A percentile compares a stretch with the other conserved stretches of the same genome.
Evolutionary conservation across 345 rosid species (phyloP).

Genomic region (Ricinus communis): DNA sequence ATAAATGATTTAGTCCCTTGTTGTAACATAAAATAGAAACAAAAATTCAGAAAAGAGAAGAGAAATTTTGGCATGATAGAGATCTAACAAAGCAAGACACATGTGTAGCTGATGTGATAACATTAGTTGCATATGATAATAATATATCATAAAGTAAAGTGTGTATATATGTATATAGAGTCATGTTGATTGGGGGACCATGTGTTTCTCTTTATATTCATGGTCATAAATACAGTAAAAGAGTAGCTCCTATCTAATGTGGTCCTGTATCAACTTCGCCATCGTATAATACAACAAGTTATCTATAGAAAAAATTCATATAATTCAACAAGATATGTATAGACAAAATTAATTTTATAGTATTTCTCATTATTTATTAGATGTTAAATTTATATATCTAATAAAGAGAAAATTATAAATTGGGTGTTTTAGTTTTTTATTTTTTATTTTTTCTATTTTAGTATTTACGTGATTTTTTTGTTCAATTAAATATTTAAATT

Average conservation of each 20-base stretch:
- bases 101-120: constrained; percentile 37
- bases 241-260: neutral
- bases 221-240: constrained; percentile 12
- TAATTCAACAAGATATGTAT: too few species aligned
- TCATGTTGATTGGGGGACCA: constrained; percentile 41
- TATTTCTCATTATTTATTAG: too few species aligned
- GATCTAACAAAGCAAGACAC: constrained; percentile 38
- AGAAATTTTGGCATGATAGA: constrained; percentile 24
- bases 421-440: too few species aligned
- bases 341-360: too few species aligned
- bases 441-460: too few species aligned
- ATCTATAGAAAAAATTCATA: too few species aligned
- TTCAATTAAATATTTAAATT: too few species aligned
- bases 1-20: neutral
- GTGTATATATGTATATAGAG: neutral
- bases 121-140: constrained; percentile 45
- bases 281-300: too few species aligned
- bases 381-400: too few species aligned
- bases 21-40: too few species aligned
- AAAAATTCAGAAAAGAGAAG: neutral
- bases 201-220: neutral
- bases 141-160: constrained; percentile 18
- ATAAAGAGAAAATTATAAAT: too few species aligned
- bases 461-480: too few species aligned
- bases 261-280: neutral